These are phyloP conservation scores for Fusarium citri DNA, from an alignment of 2,329 filamentous ascomycete genomes.

Conservation along the genomic window DNA sequence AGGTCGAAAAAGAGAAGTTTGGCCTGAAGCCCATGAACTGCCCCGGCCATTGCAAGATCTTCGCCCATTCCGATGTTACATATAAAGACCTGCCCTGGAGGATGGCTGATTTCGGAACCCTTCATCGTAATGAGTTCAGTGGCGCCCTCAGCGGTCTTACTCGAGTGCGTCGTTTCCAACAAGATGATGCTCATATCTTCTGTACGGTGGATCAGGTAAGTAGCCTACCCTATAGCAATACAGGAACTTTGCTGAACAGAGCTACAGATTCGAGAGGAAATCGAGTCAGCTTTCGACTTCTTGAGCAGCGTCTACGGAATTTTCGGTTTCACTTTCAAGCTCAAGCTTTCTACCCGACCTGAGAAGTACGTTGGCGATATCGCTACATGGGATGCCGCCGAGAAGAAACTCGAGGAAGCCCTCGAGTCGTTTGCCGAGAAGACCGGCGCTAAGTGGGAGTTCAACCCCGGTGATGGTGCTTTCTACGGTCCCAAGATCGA, in stretches of 20 bases:
- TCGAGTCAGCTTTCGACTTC: constrained; percentile 89
- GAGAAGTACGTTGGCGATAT: constrained; percentile 91
- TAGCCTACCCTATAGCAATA: neutral
- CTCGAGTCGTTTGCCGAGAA: constrained; percentile 78
- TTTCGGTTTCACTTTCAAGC: constrained; percentile 77
- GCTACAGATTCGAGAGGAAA: constrained; percentile 58
- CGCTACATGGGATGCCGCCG: constrained; percentile 89
- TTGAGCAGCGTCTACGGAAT: constrained; percentile 78
- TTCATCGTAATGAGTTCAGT: constrained; percentile 95
- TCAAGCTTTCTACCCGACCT: constrained; percentile 90
- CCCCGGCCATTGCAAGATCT: constrained; percentile 91
- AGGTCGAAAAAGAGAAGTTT: constrained; percentile 77
- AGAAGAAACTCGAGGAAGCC: constrained; percentile 81
- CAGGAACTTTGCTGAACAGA: constrained; percentile 11
- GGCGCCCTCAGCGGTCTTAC: constrained; percentile 92
- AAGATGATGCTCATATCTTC: constrained; percentile 97
- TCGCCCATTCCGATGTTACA: constrained; percentile 83
- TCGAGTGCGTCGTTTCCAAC: constrained; percentile 91
- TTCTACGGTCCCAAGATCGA: constrained; percentile 99
- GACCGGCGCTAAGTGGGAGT: constrained; percentile 78
- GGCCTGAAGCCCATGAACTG: constrained; percentile 99
- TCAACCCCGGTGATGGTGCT: constrained; percentile 94
- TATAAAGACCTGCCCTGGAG: constrained; percentile 89
- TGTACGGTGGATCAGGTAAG: constrained; percentile 64
- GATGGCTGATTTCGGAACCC: constrained; percentile 93